Evolutionary conservation across 139 green algal species (phyloP).

Genomic region (Ostreobium quekettii): DNA sequence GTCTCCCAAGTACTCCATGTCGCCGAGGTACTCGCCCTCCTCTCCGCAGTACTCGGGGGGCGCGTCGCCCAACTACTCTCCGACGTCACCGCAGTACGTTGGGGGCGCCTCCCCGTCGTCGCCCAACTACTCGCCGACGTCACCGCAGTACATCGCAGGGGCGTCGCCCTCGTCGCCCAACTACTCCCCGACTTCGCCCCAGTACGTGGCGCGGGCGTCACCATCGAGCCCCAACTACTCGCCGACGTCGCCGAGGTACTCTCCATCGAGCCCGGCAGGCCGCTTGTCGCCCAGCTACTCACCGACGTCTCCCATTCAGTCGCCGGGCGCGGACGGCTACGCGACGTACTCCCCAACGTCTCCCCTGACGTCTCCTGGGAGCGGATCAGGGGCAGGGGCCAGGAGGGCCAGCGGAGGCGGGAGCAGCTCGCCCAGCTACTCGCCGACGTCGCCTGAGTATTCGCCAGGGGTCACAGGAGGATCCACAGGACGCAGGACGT

Average conservation of each 20-base stretch:
- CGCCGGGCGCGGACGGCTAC: not conserved
- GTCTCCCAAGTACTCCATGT: conserved; percentile 32
- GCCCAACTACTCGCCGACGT: conserved; percentile 49
- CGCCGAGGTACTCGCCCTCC: not conserved
- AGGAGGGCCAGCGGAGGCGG: too few relatives aligned
- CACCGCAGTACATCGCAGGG: conserved; percentile 39
- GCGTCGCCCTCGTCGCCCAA: conserved; percentile 43
- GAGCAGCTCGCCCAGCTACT: too few relatives aligned
- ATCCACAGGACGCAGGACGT: too few relatives aligned
- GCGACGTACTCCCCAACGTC: not conserved
- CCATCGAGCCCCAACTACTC: conserved; percentile 44
- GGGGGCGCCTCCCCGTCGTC: conserved; percentile 42
- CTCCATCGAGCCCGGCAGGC: conserved; percentile 38
- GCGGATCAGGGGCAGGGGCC: too few relatives aligned
- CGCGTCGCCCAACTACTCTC: conserved; percentile 36
- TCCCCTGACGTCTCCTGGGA: not conserved
- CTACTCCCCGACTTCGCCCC: conserved; percentile 49
- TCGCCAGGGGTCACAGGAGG: too few relatives aligned
- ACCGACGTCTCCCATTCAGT: conserved; percentile 42
- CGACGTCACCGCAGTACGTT: conserved; percentile 30
- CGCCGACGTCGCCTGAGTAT: too few relatives aligned
- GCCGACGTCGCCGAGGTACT: conserved; percentile 52
- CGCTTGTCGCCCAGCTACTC: conserved; percentile 30
- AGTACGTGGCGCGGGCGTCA: conserved; percentile 26
- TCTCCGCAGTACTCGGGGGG: conserved; percentile 19